phyloP scores from a whole-genome alignment of 352 stramenopile genomes.

The Phytopythium chamaehyphon region DNA sequence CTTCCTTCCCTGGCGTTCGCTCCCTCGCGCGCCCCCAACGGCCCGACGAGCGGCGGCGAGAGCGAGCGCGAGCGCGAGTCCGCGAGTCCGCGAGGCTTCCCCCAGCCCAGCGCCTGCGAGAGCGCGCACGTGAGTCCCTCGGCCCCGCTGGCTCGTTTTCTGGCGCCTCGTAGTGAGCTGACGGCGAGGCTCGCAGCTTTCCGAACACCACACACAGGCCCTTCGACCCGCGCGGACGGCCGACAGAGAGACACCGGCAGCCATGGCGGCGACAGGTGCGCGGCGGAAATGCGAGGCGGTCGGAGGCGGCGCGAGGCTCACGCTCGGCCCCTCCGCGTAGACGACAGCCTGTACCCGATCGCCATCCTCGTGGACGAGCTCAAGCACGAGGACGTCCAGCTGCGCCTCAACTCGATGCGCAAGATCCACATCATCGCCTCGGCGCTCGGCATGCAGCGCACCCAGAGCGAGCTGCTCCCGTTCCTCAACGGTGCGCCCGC shows the following conservation, averaged over 20 bases:
- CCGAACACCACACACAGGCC: too few species aligned
- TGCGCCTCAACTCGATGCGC: constrained; percentile 90
- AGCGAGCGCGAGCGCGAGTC: too few species aligned
- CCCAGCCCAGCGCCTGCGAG: too few species aligned
- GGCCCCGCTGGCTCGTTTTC: too few species aligned
- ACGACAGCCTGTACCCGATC: constrained; percentile 86
- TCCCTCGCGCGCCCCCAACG: background rate
- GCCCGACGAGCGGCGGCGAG: background rate
- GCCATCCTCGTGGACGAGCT: constrained; percentile 91
- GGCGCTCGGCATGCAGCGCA: constrained; percentile 88
- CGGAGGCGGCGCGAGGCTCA: background rate
- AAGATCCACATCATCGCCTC: constrained; percentile 88
- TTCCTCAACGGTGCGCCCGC: constrained; percentile 88
- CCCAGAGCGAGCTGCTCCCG: constrained; percentile 94
- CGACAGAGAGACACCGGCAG: too few species aligned
- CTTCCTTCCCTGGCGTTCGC: constrained; percentile 7
- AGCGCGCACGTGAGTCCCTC: too few species aligned
- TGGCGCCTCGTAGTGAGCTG: background rate
- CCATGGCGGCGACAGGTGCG: too few species aligned
- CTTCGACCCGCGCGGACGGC: background rate
- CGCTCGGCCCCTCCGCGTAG: constrained; percentile 4
- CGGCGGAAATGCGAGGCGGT: constrained; percentile 10
- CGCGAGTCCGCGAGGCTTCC: too few species aligned
- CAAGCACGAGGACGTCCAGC: constrained; percentile 90
- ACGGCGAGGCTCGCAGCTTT: background rate